Base-by-base conservation (phyloP, 805 yeast genomes). In the Wickerhamomyces subpelliculosus region DNA sequence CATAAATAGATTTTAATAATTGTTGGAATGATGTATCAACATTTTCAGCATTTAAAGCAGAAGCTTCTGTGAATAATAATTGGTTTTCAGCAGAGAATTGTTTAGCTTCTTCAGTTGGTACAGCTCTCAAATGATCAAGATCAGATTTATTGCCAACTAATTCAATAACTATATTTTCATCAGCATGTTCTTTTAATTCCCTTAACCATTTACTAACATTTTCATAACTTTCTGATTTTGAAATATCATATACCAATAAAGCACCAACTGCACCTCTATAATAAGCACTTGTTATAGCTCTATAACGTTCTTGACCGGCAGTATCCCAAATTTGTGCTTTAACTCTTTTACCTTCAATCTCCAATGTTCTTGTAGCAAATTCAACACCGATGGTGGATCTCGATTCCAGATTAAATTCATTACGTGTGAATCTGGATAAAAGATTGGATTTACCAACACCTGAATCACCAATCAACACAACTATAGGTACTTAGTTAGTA, bases 221-320 rank as follows among this genome's bases (percentile, higher is more conserved):
- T 59, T 84, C 95, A 62, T 87, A 88, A 37, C 87, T 75, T 55
- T 82, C 88, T 12, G 89, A 75, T 68, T 90, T 90, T 43, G 96
- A 78, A 54, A 90, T 90, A 66, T 90, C 98, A 64, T 90, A 90
- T 46, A 90, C 95, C 41, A 90, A 83, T 54, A 90, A 72, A 4
- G 97, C 97, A 43, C 98, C 98, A 38, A 89, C 96, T 1, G 98
- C 97, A 30, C 97, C 98, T 59, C 98, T 76, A 62, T 90, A 90
- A 67, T 90, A 90, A 6, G 97, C 97, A 40, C 93, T 80, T 24
- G 98, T 93, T 61, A 90, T 90, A 32, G 98, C 97, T 54, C 98
- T 78, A 70, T 93, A 90, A 62, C 98, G 79, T 64, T 90, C 98
- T 68, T 90, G 98, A 44, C 98, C 98, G 2, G 98, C 98, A 27